Base-by-base conservation (phyloP, 75 land plant genomes). In the Picea glauca region DNA sequence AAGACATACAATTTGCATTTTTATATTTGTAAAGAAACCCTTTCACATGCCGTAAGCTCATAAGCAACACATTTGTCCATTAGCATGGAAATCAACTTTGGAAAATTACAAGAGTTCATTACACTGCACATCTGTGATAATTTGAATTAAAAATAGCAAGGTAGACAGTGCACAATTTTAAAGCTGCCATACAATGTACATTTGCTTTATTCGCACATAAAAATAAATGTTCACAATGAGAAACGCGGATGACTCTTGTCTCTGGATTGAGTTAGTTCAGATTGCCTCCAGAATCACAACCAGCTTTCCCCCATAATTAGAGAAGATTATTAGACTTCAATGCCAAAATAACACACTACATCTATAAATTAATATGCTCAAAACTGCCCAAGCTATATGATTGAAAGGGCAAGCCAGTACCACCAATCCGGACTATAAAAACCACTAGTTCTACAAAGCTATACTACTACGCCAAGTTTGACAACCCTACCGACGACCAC, bases 401-500 rank as follows among this genome's bases (percentile, higher is more conserved):
- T 70, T 70, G 38, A 11, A 40, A 70, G 73, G 73, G 50, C 50
- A 38, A 70, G 50, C 11, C 46, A 38, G 73, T 70, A 43, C 11
- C 50, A 38, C 21, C 23, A 70, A 43, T 70, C 73, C 73, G 43
- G 73, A 70, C 43, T 6, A 26, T 66, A 11, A 66, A 66, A 43
- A 43, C 73, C 38, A 20, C 73, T 70, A 70, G 3, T 70, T 18
- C 73, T 43, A 70, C 12, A 38, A 43, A 70, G 11, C 21, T 43
- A 38, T 20, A 20, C n/a, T 40, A 20, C 20, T 20, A 43, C n/a
- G 20, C 54, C n/a, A 1, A n/a, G 50, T 40, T 40, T 20, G 18
- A 66, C 40, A 33, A 66, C 40, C 70, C 56, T 72, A 86, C 26
- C 91, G 85, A 54, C 91, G 91, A 13, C 91, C 86, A 67, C 84